Evolutionary conservation across 1,284 basidiomycete genomes (phyloP).

Genomic region (Abortiporus biennis): DNA sequence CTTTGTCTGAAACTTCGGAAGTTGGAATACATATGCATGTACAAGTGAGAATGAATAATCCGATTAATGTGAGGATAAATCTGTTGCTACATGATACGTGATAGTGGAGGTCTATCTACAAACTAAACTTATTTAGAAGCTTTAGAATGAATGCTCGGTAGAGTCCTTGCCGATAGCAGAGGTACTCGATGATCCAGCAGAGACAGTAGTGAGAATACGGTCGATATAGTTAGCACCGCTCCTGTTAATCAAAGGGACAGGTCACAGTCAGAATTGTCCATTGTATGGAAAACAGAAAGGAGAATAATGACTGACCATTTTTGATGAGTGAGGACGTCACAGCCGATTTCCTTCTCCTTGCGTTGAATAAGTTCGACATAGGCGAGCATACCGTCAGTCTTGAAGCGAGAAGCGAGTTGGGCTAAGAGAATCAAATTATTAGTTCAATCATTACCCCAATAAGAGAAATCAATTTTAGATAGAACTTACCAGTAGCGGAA

Average conservation of each 20-base stretch:
- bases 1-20: too few relatives aligned
- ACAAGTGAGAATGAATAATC: too few relatives aligned
- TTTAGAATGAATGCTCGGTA: conserved; percentile 75
- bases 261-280: background rate
- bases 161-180: conserved; percentile 79
- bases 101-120: too few relatives aligned
- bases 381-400: conserved; percentile 83
- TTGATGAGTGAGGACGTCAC: conserved; percentile 89
- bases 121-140: too few relatives aligned
- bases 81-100: too few relatives aligned
- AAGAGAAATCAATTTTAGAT: background rate
- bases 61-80: too few relatives aligned
- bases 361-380: conserved; percentile 82
- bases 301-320: conserved; percentile 57
- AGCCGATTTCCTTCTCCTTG: conserved; percentile 87
- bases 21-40: too few relatives aligned
- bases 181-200: conserved; percentile 80
- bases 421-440: conserved; percentile 32
- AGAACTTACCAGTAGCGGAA: conserved; percentile 57
- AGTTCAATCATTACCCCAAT: background rate
- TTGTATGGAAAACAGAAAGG: background rate
- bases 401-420: conserved; percentile 71
- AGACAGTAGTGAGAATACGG: conserved; percentile 68
- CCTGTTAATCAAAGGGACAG: conserved; percentile 39
- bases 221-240: conserved; percentile 87